Base-by-base conservation (phyloP, 2,329 filamentous ascomycete genomes). In the Pseudogymnoascus verrucosus region DNA sequence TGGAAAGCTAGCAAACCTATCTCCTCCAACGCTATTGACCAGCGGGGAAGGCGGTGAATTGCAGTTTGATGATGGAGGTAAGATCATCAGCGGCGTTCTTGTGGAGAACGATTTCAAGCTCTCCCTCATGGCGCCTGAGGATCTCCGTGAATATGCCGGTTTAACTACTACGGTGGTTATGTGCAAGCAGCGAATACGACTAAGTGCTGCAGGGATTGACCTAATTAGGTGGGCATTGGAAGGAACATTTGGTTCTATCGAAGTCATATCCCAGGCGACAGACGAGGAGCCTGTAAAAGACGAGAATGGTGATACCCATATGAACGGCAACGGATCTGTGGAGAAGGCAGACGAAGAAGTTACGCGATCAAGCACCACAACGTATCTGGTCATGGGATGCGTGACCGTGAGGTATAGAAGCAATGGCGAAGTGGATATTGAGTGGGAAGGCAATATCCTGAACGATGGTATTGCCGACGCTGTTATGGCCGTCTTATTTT, bases 391-490 rank as follows among this genome's bases (percentile, higher is more conserved):
- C 71, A 98, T 99, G 93, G 93, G 92, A 67, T 95, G 90, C 75
- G 87, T 97, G 28, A 85, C 85, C 6, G 86, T 98, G n/a, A 84
- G 88, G 19, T 92, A 95, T 76, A 84, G 84, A 67, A 84, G 80
- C 66, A 88, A 86, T 68, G 90, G 93, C 63, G 88, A 95, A 72
- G 84, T 97, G 5, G 92, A 96, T 74, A 80, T 98, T 2, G 92
- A 96, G 76, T 99, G 95, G 95, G 93, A 98, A 74, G 95, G 93
- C 64, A 99, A 98, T 74, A 90, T 96, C 79, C 88, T 97, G 72
- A 99, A 98, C 74, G 95, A 99, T 72, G 91, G 92, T 65, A 96
- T 99, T 71, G 95, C 95, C n/a, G 95, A 99, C 76, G 92, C 95
- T 14, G 89, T 98, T 63, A 91, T 98, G 82, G 92, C 92, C 0